Evolutionary conservation across 225 moss, liverwort and hornwort genomes (phyloP), one percentile per base, ranked within the genome.

Genomic region (Straminergon stramineum): DNA sequence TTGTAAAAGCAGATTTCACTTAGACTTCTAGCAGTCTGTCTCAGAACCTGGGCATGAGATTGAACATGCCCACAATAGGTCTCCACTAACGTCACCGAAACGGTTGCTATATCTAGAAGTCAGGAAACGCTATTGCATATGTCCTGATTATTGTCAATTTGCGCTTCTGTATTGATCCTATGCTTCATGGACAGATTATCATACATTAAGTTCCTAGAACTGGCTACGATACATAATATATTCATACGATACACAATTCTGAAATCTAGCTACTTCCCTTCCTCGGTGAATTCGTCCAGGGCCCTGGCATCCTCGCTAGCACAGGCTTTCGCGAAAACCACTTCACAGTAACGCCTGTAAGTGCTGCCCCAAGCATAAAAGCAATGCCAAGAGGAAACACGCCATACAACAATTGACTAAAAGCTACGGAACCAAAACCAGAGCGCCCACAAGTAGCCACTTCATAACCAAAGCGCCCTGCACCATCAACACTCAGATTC

Each of bases 361-460:
- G 84, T 32, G 64, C 91, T 19, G 86, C 91, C 68, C 93, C 93
- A 51, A 93, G 84, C 75, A 90, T 68, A 76, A 93, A 93, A 62
- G 93, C 92, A 32, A 91, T 34, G 82, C 58, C 74, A 41, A 93
- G 78, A 37, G 90, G 90, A 62, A 91, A 63, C 68, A 77, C 26
- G 58, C 88, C 78, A 73, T 24, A 79, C 11, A 89, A 30, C 21
- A 86, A 27, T 28, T 71, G 86, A 43, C 55, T 67, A 5, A 17
- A 32, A 53, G 4, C 55, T 8, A 8, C 11, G 22, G 81, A 65
- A 75, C 76, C 35, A 35, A 53, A 5, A 10, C 75, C 60, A 17
- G 85, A 43, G 45, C 28, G 43, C 61, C 52, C 37, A 22, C 65
- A 32, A 41, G 65, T 57, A 30, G 70, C 13, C 63, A 67, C 39